Percentiles rank a stretch among this genome's conserved stretches.
These are phyloP conservation scores for Malassezia furfur DNA, from an alignment of 1,284 basidiomycete species.

Conservation along the genomic window DNA sequence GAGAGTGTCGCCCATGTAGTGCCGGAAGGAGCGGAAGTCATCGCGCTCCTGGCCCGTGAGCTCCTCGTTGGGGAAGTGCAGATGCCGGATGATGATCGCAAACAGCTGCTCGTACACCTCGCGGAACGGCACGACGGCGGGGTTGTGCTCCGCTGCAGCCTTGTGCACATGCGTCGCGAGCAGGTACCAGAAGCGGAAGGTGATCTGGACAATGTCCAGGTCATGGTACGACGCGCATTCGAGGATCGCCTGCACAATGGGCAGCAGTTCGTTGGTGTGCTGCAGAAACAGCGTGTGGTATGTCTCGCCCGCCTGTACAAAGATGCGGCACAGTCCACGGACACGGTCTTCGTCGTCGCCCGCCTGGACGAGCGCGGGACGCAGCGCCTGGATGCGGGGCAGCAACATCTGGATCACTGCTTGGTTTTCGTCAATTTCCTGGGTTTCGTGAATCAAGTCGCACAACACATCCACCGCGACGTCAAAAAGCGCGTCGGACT, in stretches of 20 bases:
- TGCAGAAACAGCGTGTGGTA: conserved; percentile 81
- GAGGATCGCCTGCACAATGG: conserved; percentile 88
- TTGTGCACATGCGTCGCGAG: conserved; percentile 27
- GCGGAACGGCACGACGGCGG: conserved; percentile 54
- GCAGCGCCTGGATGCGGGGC: conserved; percentile 51
- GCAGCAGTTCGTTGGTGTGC: conserved; percentile 80
- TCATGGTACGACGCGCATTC: conserved; percentile 85
- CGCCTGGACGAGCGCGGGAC: conserved; percentile 25
- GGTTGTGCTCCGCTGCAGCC: conserved; percentile 18
- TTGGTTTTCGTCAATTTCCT: conserved; percentile 92
- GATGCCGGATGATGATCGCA: conserved; percentile 74
- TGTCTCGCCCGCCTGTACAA: conserved; percentile 90
- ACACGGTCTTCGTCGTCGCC: conserved; percentile 70
- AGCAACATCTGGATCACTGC: conserved; percentile 75
- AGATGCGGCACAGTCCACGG: conserved; percentile 79
- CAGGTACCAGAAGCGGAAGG: conserved; percentile 95
- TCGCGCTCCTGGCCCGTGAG: conserved; percentile 78
- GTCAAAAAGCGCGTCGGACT: conserved; percentile 72
- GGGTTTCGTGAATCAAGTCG: conserved; percentile 94
- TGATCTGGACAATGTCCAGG: conserved; percentile 93
- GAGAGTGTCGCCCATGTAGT: conserved; percentile 96
- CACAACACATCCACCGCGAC: conserved; percentile 81
- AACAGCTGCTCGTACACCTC: conserved; percentile 77
- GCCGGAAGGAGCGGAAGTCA: conserved; percentile 85
- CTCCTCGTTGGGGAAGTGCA: conserved; percentile 75